phyloP scores from a whole-genome alignment of 345 rosid genomes.

The Citrus sp. region DNA sequence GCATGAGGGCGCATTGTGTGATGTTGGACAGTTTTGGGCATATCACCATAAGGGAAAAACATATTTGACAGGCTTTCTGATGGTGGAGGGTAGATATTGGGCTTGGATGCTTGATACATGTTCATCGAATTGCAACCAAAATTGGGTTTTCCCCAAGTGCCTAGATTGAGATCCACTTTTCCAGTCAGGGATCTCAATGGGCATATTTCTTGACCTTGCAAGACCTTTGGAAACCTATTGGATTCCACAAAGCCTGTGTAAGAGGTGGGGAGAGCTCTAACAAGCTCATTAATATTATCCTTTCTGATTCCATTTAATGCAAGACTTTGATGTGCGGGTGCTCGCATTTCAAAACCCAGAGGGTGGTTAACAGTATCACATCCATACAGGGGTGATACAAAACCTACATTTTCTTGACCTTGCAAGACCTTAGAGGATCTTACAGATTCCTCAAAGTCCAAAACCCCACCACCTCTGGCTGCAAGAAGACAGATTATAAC shows the following conservation, averaged over 20 bases:
- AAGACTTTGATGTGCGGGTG: constrained; percentile 47
- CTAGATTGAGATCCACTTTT: constrained; percentile 48
- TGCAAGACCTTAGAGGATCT: constrained; percentile 99
- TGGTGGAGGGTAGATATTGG: constrained; percentile 45
- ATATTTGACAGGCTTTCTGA: constrained; percentile 43
- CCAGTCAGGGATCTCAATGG: constrained; percentile 55
- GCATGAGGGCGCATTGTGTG: constrained; percentile 27
- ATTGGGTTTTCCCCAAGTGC: constrained; percentile 52
- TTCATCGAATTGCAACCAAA: constrained; percentile 42
- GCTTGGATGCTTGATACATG: constrained; percentile 45
- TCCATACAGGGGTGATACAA: constrained; percentile 59
- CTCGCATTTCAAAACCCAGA: constrained; percentile 61
- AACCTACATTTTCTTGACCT: constrained; percentile 98
- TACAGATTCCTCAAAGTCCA: constrained; percentile 84
- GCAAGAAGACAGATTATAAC: constrained; percentile 14
- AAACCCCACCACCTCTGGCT: constrained; percentile 50
- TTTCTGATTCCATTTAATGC: constrained; percentile 39
- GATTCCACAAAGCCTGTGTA: constrained; percentile 60
- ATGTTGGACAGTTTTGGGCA: constrained; percentile 34
- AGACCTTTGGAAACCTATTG: constrained; percentile 75
- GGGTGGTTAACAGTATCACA: constrained; percentile 52
- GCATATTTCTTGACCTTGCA: constrained; percentile 99
- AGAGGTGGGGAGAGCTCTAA: constrained; percentile 35
- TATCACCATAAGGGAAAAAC: constrained; percentile 45
- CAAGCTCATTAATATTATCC: constrained; percentile 34